Evolutionary conservation across 495 filamentous ascomycete genomes (phyloP).

Genomic region (Darksidea phi): DNA sequence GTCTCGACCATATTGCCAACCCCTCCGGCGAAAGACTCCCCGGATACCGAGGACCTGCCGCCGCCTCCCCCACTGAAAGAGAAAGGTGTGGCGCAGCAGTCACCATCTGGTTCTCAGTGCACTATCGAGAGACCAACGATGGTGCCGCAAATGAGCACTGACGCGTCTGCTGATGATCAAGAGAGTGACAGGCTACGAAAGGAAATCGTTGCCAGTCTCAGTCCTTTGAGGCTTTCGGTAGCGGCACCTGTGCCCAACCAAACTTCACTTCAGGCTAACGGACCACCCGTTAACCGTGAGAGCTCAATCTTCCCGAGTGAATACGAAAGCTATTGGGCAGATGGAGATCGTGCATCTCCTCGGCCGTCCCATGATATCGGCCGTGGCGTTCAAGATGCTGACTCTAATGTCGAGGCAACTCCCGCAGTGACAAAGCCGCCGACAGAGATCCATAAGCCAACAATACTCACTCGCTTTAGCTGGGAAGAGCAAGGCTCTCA

Average conservation of each 20-base stretch:
- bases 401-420: background rate
- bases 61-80: slow-evolving; percentile 55
- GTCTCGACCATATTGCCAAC: slow-evolving; percentile 36
- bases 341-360: slow-evolving; percentile 34
- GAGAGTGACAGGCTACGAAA: slow-evolving; percentile 76
- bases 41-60: slow-evolving; percentile 28
- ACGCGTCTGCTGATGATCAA: slow-evolving; percentile 57
- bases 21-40: slow-evolving; percentile 38
- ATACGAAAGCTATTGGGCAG: slow-evolving; percentile 62
- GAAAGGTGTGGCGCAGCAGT: slow-evolving; percentile 30
- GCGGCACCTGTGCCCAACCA: background rate
- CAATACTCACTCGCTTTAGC: slow-evolving; percentile 40
- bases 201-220: slow-evolving; percentile 79
- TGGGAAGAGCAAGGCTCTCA: slow-evolving; percentile 36
- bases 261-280: slow-evolving; percentile 24
- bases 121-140: slow-evolving; percentile 48
- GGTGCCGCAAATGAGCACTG: slow-evolving; percentile 56
- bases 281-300: slow-evolving; percentile 36
- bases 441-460: background rate
- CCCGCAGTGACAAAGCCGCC: background rate
- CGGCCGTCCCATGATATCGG: slow-evolving; percentile 43
- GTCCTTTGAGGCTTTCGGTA: slow-evolving; percentile 40
- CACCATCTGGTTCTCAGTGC: slow-evolving; percentile 28
- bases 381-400: slow-evolving; percentile 34
- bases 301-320: slow-evolving; percentile 57